Percentiles rank a stretch among this genome's conserved stretches.
These are phyloP conservation scores for Halophytophthora batemanensis DNA, from an alignment of 352 stramenopile genomes.

Conservation along the genomic window DNA sequence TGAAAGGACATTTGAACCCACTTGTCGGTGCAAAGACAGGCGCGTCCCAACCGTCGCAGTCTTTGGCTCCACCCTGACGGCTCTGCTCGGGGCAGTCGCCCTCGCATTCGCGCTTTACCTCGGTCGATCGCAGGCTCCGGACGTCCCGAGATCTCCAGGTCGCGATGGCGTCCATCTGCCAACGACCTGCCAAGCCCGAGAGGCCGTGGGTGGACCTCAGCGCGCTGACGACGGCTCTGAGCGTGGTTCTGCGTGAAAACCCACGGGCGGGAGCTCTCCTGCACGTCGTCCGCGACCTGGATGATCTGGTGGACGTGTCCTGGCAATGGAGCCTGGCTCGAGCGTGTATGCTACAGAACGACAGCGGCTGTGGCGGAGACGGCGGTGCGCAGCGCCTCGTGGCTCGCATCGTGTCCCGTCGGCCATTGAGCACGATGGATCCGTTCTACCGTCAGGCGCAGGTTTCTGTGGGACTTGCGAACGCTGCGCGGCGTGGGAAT, in stretches of 20 bases:
- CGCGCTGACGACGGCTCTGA: slow-evolving; percentile 20
- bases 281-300: slow-evolving; percentile 22
- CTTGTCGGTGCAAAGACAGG: no score
- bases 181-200: background rate
- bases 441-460: slow-evolving; percentile 27
- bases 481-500: slow-evolving; percentile 14
- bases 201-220: slow-evolving; percentile 1
- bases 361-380: slow-evolving; percentile 2
- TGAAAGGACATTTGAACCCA: no score
- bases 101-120: no score
- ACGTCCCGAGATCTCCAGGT: no score
- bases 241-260: slow-evolving; percentile 20
- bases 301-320: slow-evolving; percentile 25
- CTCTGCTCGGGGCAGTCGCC: no score
- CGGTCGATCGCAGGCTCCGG: no score
- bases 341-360: slow-evolving; percentile 17
- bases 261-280: slow-evolving; percentile 15
- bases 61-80: no score
- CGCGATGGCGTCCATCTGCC: slow-evolving; percentile 3
- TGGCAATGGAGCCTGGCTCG: slow-evolving; percentile 26
- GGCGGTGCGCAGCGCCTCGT: slow-evolving; percentile 15
- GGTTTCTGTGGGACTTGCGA: slow-evolving; percentile 15
- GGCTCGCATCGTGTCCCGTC: slow-evolving; percentile 17
- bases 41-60: no score
- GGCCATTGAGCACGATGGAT: slow-evolving; percentile 21